Conservation (phyloP, 208 protist genomes). For the Wallacemonas sp. region DNA sequence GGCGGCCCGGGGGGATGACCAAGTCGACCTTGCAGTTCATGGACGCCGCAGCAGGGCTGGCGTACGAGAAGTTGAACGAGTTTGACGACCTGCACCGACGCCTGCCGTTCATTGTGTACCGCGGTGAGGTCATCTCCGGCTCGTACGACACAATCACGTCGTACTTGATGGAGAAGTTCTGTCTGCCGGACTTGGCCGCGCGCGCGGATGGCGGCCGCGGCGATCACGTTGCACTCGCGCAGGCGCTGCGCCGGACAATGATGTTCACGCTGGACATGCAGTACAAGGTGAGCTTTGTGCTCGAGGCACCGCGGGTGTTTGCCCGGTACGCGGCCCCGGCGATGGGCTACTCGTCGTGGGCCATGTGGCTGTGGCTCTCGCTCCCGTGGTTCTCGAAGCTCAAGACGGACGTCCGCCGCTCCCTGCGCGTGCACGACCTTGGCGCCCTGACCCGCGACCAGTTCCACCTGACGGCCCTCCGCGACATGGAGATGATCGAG, state of each 20-base stretch:
- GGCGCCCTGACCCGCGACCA: constrained; percentile 36
- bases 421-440: constrained; percentile 19
- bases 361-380: constrained; percentile 25
- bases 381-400: constrained; percentile 25
- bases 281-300: constrained; percentile 37
- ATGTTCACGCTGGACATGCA: constrained; percentile 35
- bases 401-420: not conserved
- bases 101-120: constrained; percentile 38
- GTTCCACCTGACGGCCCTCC: constrained; percentile 30
- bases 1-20: not conserved
- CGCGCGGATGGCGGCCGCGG: constrained; percentile 16
- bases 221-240: constrained; percentile 36
- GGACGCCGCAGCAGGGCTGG: not conserved
- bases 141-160: constrained; percentile 21
- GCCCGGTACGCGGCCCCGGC: constrained; percentile 37
- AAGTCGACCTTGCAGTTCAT: constrained; percentile 6
- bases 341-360: constrained; percentile 23
- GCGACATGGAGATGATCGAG: constrained; percentile 48
- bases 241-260: constrained; percentile 33
- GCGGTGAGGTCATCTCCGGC: constrained; percentile 23
- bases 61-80: not conserved
- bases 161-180: constrained; percentile 33
- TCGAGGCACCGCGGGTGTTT: constrained; percentile 32
- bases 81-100: constrained; percentile 11
- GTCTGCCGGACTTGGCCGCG: constrained; percentile 16